Conservation (phyloP, 2,329 filamentous ascomycete genomes). For the Claviceps purpurea region DNA sequence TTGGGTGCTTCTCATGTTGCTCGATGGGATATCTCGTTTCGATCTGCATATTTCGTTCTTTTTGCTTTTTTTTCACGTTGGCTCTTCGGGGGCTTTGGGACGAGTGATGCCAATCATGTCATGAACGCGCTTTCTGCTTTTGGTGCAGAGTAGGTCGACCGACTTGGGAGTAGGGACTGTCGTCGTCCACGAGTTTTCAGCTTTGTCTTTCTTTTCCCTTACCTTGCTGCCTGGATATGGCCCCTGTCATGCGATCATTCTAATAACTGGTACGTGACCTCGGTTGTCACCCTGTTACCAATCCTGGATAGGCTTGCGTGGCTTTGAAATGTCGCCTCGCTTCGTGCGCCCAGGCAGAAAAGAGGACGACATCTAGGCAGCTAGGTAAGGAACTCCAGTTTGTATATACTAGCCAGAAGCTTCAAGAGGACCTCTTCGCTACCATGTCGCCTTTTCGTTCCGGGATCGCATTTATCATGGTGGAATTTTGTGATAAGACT, state of each 20-base stretch:
- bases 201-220: constrained; percentile 10
- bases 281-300: constrained; percentile 4
- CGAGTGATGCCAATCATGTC: constrained; percentile 19
- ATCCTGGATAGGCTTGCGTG: constrained; percentile 6
- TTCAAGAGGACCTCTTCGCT: constrained; percentile 23
- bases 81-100: constrained; percentile 12
- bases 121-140: neutral
- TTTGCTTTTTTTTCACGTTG: neutral
- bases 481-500: neutral
- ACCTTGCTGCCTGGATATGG: constrained; percentile 22
- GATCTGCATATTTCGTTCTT: neutral
- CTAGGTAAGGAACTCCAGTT: constrained; percentile 38
- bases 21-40: constrained; percentile 7
- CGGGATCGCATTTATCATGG: neutral
- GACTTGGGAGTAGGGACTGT: neutral
- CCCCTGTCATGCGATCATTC: constrained; percentile 15
- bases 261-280: constrained; percentile 11
- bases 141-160: constrained; percentile 16
- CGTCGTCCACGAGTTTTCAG: constrained; percentile 2
- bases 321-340: constrained; percentile 9
- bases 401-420: constrained; percentile 38
- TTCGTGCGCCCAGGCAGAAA: constrained; percentile 4
- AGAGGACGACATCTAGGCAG: constrained; percentile 32
- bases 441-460: neutral
- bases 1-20: neutral